Conservation (phyloP, 805 yeast species). For the Zygoascus ofunaensis region DNA sequence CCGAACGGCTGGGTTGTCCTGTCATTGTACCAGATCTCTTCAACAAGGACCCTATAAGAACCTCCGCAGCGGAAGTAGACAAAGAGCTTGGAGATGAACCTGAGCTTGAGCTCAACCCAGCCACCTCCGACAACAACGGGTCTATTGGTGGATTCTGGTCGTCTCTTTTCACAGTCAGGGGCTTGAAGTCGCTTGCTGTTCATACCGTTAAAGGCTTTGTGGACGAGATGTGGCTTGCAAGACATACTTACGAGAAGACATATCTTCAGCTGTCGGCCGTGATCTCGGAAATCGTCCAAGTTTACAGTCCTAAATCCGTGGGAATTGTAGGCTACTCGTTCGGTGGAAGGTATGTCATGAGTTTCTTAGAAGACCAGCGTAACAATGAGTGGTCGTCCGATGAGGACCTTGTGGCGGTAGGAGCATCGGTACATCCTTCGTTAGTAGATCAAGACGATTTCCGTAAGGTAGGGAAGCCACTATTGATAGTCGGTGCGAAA, state of each 20-base stretch:
- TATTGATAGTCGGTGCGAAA: conserved; percentile 20
- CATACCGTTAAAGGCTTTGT: conserved; percentile 24
- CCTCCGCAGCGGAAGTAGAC: conserved; percentile 14
- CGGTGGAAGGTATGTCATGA: conserved; percentile 26
- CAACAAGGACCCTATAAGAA: conserved; percentile 23
- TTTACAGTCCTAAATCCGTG: conserved; percentile 22
- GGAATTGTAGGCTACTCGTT: conserved; percentile 28
- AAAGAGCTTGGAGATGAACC: background rate
- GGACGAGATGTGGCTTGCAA: conserved; percentile 31
- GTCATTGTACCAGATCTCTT: conserved; percentile 30
- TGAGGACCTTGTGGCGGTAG: conserved; percentile 21
- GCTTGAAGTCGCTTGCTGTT: conserved; percentile 21
- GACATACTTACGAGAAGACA: conserved; percentile 26
- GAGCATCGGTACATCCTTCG: conserved; percentile 26
- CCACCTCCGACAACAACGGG: background rate
- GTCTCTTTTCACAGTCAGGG: conserved; percentile 6
- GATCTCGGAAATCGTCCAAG: conserved; percentile 23
- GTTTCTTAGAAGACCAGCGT: conserved; percentile 19
- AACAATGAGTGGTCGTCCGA: conserved; percentile 20
- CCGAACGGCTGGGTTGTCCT: conserved; percentile 20
- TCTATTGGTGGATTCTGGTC: background rate
- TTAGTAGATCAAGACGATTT: conserved; percentile 22
- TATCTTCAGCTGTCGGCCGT: conserved; percentile 21
- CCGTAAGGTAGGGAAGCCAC: conserved; percentile 21
- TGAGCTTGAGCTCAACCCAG: background rate